Conservation (phyloP, 257 asterid genomes). For the Salvia hispanica region DNA sequence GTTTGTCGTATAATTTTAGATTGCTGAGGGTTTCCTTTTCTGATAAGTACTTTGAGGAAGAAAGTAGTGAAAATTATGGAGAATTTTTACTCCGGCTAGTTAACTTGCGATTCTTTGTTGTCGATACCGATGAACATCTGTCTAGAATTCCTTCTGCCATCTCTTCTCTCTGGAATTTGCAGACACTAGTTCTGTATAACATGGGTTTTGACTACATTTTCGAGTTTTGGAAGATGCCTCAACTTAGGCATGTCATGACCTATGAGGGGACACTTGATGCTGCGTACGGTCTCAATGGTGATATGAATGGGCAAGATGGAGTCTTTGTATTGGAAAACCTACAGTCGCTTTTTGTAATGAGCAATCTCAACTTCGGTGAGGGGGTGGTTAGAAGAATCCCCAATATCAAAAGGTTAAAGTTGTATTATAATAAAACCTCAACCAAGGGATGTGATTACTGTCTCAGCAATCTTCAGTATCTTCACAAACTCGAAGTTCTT, state of each 20-base stretch:
- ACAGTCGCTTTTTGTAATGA: not conserved
- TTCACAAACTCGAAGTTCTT: not conserved
- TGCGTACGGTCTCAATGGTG: not conserved
- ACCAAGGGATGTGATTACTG: not conserved
- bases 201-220: not conserved
- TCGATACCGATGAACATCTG: not conserved
- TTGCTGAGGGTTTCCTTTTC: not conserved
- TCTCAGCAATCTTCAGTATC: not conserved
- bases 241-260: not conserved
- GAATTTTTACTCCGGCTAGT: not conserved
- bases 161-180: not conserved
- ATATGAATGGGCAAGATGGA: not conserved
- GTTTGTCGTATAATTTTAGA: not conserved
- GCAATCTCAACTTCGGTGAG: not conserved
- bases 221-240: not conserved
- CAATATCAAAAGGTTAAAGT: not conserved
- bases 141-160: not conserved
- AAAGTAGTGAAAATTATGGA: too few relatives aligned
- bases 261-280: not conserved
- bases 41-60: not conserved
- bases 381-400: conserved; percentile 9
- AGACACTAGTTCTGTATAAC: not conserved
- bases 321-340: not conserved
- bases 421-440: not conserved
- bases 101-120: not conserved